Evolutionary conservation across 768 basidiomycete genomes (phyloP).

Genomic region (Ramaria sp.): DNA sequence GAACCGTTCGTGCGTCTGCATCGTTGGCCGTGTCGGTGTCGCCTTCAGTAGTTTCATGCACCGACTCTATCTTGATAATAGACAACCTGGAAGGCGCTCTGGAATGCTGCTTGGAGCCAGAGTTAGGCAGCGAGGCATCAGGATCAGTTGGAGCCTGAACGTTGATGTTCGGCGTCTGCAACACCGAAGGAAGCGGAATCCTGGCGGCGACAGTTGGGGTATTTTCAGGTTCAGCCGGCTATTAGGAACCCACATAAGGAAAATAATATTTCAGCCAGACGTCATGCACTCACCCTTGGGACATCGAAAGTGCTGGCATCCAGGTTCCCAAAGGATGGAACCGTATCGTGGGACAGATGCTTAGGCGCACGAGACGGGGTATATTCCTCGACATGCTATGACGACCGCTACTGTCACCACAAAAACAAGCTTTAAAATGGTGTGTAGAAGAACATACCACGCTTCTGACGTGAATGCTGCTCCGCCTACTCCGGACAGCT

Average conservation of each 20-base stretch:
- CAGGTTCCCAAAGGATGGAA: conserved; percentile 4
- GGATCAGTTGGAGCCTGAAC: conserved; percentile 1
- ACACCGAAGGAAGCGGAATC: not conserved
- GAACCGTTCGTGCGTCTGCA: conserved; percentile 6
- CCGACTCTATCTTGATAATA: not conserved
- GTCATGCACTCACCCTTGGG: not conserved
- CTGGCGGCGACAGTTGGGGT: not conserved
- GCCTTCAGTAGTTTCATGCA: conserved; percentile 1
- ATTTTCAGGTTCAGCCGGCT: not conserved
- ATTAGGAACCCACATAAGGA: not conserved
- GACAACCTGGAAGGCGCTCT: conserved; percentile 5
- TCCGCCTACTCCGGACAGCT: not conserved
- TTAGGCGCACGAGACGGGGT: conserved; percentile 3
- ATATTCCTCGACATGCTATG: not conserved
- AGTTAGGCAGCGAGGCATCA: not conserved
- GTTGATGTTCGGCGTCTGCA: conserved; percentile 1
- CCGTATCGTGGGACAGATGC: conserved; percentile 6
- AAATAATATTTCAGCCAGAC: not conserved
- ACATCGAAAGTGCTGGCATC: conserved; percentile 3
- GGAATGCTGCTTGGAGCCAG: not conserved
- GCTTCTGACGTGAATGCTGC: not conserved
- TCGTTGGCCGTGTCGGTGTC: conserved; percentile 4
- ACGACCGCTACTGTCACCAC: not conserved
- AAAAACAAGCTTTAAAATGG: not conserved
- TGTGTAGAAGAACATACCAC: not conserved